Evolutionary conservation across 345 rosid species (phyloP).

Genomic region (Eucalyptus cladocalyx): DNA sequence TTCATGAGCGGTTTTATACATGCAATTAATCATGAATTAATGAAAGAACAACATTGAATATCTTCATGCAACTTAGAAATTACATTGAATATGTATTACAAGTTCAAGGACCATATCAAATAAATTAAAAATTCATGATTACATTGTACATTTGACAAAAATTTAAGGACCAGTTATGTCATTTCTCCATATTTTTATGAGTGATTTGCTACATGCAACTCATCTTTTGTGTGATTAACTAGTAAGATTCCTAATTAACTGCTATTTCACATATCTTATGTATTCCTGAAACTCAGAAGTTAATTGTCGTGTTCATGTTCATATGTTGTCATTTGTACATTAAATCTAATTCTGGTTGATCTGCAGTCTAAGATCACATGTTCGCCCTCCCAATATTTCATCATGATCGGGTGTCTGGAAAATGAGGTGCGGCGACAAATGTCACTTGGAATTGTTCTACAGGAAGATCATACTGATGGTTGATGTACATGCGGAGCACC

Average conservation of each 20-base stretch:
- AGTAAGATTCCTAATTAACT: background rate
- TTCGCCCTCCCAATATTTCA: background rate
- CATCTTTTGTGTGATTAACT: background rate
- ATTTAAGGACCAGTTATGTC: too few species aligned
- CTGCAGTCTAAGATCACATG: background rate
- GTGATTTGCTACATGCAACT: background rate
- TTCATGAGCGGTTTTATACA: too few species aligned
- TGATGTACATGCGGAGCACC: background rate
- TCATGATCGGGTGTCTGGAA: background rate
- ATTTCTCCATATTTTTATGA: too few species aligned
- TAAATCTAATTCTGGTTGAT: background rate
- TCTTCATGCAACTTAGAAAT: fast-evolving
- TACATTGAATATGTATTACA: too few species aligned
- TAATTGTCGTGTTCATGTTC: background rate
- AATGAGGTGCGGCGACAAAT: background rate
- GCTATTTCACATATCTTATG: background rate
- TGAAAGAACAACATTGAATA: too few species aligned
- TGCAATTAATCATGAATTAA: too few species aligned
- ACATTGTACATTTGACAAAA: fast-evolving
- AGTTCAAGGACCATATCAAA: fast-evolving
- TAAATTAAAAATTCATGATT: fast-evolving
- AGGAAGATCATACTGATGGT: background rate
- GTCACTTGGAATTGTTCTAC: background rate
- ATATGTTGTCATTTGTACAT: background rate
- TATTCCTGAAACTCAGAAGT: background rate